These are phyloP conservation scores for Tetrahymena elliotti DNA, from an alignment of 73 alveolate genomes.

Conservation along the genomic window DNA sequence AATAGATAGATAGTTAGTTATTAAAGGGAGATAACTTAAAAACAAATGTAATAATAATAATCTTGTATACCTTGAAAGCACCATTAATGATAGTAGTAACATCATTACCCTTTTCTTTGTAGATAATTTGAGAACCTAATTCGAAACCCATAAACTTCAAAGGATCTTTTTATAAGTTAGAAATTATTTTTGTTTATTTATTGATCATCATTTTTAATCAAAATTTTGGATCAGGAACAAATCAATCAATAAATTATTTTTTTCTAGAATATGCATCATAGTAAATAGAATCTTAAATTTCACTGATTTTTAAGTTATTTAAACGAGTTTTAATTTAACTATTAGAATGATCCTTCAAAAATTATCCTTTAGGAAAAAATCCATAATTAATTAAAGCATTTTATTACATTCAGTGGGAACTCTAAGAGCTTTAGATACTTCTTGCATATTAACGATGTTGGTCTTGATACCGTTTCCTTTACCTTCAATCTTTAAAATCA, in stretches of 20 bases:
- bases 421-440: slow-evolving; percentile 70
- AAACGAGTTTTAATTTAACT: neutral
- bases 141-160: slow-evolving; percentile 50
- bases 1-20: neutral
- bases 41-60: neutral
- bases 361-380: neutral
- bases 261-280: neutral
- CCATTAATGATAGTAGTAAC: slow-evolving; percentile 51
- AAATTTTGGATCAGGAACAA: neutral
- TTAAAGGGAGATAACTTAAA: neutral
- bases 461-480: slow-evolving; percentile 84
- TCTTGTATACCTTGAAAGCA: neutral
- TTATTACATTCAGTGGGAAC: slow-evolving; percentile 60
- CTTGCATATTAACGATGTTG: slow-evolving; percentile 66
- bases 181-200: neutral
- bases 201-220: neutral
- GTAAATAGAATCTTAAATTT: neutral
- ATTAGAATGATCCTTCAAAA: slow-evolving; percentile 1
- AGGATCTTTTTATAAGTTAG: slow-evolving; percentile 22
- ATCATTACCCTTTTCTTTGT: slow-evolving; percentile 43
- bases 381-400: neutral
- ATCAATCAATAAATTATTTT: slow-evolving; percentile 3
- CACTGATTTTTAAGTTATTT: neutral
- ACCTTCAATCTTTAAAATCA: slow-evolving; percentile 64
- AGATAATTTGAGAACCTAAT: slow-evolving; percentile 40